Conservation (phyloP, 2,329 filamentous ascomycete genomes). For the Pseudodiploospora longispora region DNA sequence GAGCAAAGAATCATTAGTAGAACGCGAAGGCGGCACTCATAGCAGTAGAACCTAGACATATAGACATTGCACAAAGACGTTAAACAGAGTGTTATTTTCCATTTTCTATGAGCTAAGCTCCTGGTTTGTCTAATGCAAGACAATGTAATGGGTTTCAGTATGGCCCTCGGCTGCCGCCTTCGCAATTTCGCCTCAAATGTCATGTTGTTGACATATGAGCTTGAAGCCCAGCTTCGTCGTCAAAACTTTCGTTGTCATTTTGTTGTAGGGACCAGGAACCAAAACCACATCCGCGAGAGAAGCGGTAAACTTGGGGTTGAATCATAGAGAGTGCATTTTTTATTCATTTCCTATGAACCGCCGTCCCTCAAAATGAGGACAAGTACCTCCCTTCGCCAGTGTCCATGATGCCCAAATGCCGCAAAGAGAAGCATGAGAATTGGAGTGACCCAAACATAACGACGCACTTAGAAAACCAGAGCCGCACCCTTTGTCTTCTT, state of each 20-base stretch:
- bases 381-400: conserved; percentile 40
- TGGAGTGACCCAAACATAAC: conserved; percentile 31
- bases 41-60: not conserved
- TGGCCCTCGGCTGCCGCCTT: no score
- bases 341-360: conserved; percentile 37
- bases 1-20: not conserved
- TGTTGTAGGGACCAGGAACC: not conserved
- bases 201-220: no score
- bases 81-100: not conserved
- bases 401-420: conserved; percentile 40
- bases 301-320: no score
- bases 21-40: not conserved
- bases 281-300: no score
- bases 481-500: conserved; percentile 99
- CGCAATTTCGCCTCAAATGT: no score
- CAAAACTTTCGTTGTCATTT: no score
- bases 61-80: conserved; percentile 6
- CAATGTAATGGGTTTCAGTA: no score
- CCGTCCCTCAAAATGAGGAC: conserved; percentile 33
- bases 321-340: conserved; percentile 17
- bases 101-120: conserved; percentile 1
- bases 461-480: conserved; percentile 89
- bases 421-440: conserved; percentile 36
- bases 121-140: no score
- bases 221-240: no score